A percentile compares a stretch with the other conserved stretches of the same genome.
Conservation (phyloP, 140 eudicot species). For the Bidens hawaiensis region DNA sequence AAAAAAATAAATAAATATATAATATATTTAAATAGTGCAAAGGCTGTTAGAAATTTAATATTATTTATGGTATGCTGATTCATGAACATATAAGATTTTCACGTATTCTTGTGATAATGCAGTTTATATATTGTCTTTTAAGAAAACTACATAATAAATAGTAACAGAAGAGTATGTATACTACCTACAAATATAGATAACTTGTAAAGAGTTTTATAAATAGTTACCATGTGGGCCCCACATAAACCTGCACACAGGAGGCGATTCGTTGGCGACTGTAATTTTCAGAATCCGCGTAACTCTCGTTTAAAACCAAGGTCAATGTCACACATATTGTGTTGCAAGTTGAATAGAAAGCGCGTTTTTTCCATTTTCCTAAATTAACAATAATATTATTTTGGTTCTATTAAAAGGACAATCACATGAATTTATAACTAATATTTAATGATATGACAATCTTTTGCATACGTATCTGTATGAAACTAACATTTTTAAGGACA, state of each 20-base stretch:
- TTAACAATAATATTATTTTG: neutral
- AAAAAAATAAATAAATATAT: too few relatives aligned
- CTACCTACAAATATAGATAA: too few relatives aligned
- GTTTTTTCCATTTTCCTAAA: slow-evolving; percentile 7
- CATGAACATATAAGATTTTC: too few relatives aligned
- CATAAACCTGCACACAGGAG: slow-evolving; percentile 1
- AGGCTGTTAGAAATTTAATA: too few relatives aligned
- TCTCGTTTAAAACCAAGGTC: neutral
- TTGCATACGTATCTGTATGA: neutral
- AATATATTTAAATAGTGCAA: too few relatives aligned
- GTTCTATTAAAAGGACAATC: neutral
- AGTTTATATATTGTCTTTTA: too few relatives aligned
- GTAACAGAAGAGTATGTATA: too few relatives aligned
- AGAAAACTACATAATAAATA: too few relatives aligned
- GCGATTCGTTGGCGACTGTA: slow-evolving; percentile 25
- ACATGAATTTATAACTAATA: neutral
- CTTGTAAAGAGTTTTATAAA: neutral
- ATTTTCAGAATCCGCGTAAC: slow-evolving; percentile 20
- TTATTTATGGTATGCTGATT: too few relatives aligned
- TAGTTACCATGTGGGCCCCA: neutral
- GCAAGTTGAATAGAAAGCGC: slow-evolving; percentile 11
- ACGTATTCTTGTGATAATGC: too few relatives aligned
- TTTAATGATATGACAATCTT: neutral
- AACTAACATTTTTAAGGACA: neutral
- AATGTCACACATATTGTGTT: neutral